Evolutionary conservation across 257 asterid genomes (phyloP), one percentile per base, ranked within the genome.

Genomic region (Solanum chmielewskii): DNA sequence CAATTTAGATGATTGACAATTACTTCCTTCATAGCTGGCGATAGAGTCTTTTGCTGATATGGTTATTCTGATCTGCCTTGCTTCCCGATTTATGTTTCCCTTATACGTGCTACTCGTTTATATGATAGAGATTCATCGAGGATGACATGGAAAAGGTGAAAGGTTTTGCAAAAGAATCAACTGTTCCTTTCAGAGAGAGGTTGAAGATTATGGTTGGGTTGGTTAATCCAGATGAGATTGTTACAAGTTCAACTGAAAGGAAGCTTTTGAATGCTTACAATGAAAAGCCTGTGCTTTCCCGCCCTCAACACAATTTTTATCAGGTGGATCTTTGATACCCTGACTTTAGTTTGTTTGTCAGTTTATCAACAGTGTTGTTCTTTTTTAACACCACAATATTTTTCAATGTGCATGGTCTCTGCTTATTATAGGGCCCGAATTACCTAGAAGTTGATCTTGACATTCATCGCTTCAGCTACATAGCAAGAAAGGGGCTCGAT

Each of bases 401-500:
- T 33, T 33, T 82, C 20, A 15, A 25, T 29, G 44, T 27, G 85
- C 68, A 47, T 3, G 69, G 20, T 47, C 45, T 66, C 41, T 83
- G 80, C 68, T 69, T 64, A 39, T 78, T 75, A 13, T 89, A 95
- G 98, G 98, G 98, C 3, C 85, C 91, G 0, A 92, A 92, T 87
- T 95, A 95, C 91, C 90, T 94, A 13, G 98, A 95, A 88, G 88
- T 93, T 68, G 98, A 95, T 85, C 93, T 95, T 25, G 98, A 94
- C 91, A 93, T 95, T 89, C 98, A 95, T 90, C 98, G 98, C 37
- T 95, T 95, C 91, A 95, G 96, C 91, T 94, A 91, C 94, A 92
- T 95, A 83, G 98, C 98, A 45, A 91, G 98, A 89, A 95, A 92
- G 90, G 98, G 98, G 35, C 94, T 95, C 11, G 98, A 94, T 87